Conservation (phyloP, 2,329 filamentous ascomycete genomes). For the Davidsoniella eucalypti region DNA sequence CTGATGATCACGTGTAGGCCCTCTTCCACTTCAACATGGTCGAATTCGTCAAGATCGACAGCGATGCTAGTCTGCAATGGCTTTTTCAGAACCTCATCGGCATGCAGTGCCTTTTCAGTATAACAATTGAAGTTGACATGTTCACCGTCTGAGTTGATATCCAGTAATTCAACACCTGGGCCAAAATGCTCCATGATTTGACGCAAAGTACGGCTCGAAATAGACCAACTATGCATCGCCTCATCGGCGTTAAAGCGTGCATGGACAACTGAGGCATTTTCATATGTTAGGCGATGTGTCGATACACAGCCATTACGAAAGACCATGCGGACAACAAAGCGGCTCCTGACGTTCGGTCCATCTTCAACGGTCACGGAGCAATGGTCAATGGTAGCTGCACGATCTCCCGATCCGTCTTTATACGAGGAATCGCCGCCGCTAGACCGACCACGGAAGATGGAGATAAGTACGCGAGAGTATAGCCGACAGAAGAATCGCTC, state of each 20-base stretch:
- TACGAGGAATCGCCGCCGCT: slow-evolving; percentile 44
- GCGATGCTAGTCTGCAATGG: slow-evolving; percentile 67
- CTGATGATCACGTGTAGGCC: slow-evolving; percentile 65
- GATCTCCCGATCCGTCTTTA: slow-evolving; percentile 27
- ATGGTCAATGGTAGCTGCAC: slow-evolving; percentile 53
- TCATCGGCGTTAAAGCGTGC: slow-evolving; percentile 55
- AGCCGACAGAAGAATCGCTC: slow-evolving; percentile 55
- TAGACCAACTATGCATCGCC: slow-evolving; percentile 54
- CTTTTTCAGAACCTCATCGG: slow-evolving; percentile 57
- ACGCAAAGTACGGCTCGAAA: slow-evolving; percentile 52
- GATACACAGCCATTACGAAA: slow-evolving; percentile 65
- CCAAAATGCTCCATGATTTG: slow-evolving; percentile 71
- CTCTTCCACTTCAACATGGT: slow-evolving; percentile 56
- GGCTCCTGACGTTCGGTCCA: slow-evolving; percentile 51
- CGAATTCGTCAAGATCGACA: slow-evolving; percentile 60
- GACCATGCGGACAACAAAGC: slow-evolving; percentile 56
- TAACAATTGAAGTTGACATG: slow-evolving; percentile 67
- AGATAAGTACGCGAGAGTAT: slow-evolving; percentile 40
- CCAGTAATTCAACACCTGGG: slow-evolving; percentile 63
- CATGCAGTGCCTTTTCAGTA: slow-evolving; percentile 60
- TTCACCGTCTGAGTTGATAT: slow-evolving; percentile 58
- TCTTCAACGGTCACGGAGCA: slow-evolving; percentile 64
- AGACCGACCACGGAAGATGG: slow-evolving; percentile 53
- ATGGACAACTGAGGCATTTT: slow-evolving; percentile 56
- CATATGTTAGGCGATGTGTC: slow-evolving; percentile 61